Percentiles rank a stretch among this genome's conserved stretches.
Conservation (phyloP, 1,284 basidiomycete genomes). For the Ganoderma boninense region DNA sequence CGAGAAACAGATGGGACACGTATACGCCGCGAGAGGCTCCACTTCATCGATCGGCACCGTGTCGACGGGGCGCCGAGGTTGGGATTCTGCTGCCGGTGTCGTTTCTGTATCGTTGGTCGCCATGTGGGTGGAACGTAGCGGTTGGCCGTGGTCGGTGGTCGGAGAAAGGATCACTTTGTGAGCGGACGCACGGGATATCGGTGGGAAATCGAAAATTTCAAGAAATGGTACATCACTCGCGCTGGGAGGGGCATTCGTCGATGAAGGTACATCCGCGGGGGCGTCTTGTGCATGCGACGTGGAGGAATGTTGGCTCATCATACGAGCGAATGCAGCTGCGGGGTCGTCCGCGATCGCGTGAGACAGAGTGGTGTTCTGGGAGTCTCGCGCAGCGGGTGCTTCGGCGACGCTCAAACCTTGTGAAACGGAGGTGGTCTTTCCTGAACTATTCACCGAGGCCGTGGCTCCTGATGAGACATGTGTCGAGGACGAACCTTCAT, state of each 20-base stretch:
- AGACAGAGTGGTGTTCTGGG: neutral
- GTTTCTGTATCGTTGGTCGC: neutral
- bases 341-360: constrained; percentile 8
- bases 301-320: constrained; percentile 13
- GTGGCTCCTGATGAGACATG: neutral
- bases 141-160: neutral
- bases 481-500: constrained; percentile 1
- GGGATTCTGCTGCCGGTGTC: constrained; percentile 5
- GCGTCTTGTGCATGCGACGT: neutral
- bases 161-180: neutral
- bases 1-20: constrained; percentile 81
- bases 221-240: neutral
- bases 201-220: neutral
- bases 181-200: neutral
- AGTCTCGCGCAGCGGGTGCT: constrained; percentile 3
- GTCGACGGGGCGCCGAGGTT: constrained; percentile 3
- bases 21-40: constrained; percentile 69
- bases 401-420: neutral
- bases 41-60: constrained; percentile 26
- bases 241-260: neutral
- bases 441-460: neutral
- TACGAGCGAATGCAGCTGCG: constrained; percentile 9
- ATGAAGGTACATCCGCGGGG: neutral
- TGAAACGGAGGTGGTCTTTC: neutral
- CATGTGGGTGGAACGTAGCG: neutral